phyloP scores from a whole-genome alignment of 257 asterid genomes.

The Nicotiana sylvestris region DNA sequence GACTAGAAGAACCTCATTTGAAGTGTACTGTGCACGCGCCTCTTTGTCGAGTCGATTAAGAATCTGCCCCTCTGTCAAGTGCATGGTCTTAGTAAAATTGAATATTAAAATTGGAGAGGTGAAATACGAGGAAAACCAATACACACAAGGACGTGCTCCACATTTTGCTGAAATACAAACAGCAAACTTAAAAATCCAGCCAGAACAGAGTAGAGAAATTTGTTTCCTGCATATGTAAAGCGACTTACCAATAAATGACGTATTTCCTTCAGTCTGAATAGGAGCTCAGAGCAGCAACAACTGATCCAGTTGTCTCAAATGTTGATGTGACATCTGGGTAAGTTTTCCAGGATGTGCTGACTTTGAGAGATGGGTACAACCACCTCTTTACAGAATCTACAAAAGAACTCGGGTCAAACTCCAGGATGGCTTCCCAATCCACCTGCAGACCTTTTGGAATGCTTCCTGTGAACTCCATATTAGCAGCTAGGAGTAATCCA shows the following conservation, averaged over 20 bases:
- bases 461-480: conserved; percentile 92
- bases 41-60: not conserved
- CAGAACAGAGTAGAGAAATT: not conserved
- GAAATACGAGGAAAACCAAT: not conserved
- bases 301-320: conserved; percentile 81
- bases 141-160: not conserved
- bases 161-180: not conserved
- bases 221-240: not conserved
- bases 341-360: conserved; percentile 84
- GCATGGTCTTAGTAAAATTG: not conserved
- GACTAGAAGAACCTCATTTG: conserved; percentile 1
- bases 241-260: not conserved
- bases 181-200: not conserved
- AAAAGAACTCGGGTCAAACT: conserved; percentile 56
- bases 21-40: not conserved
- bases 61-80: not conserved
- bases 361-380: conserved; percentile 82
- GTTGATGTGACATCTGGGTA: conserved; percentile 90
- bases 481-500: conserved; percentile 88
- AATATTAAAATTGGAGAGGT: conserved; percentile 1
- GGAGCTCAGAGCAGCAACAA: conserved; percentile 83
- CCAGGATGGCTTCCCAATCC: conserved; percentile 96
- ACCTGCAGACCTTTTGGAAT: conserved; percentile 86
- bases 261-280: conserved; percentile 47
- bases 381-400: conserved; percentile 59